These are phyloP conservation scores for Acer negundo DNA, from an alignment of 345 rosid species.

Conservation along the genomic window DNA sequence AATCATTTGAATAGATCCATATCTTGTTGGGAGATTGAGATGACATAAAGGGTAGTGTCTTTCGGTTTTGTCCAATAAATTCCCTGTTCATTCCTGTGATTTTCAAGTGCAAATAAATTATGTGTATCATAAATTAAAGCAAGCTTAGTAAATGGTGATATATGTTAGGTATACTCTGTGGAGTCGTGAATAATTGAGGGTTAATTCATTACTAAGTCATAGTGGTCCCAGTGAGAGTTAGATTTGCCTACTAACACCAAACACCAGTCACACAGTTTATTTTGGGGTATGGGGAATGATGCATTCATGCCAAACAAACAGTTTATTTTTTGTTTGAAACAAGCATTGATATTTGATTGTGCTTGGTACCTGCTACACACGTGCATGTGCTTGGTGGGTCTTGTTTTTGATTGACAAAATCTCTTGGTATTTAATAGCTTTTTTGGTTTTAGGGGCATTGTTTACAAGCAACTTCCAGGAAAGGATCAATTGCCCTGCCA, in stretches of 20 bases:
- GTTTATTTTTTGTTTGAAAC: constrained; percentile 1
- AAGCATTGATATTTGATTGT: constrained; percentile 17
- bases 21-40: not conserved
- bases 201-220: not conserved
- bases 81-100: not conserved
- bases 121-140: not conserved
- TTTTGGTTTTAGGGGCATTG: not conserved
- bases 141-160: constrained; percentile 9
- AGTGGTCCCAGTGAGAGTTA: constrained; percentile 21
- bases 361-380: constrained; percentile 27
- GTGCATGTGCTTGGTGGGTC: constrained; percentile 32
- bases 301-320: constrained; percentile 5
- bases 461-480: constrained; percentile 5
- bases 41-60: not conserved
- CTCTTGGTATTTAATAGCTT: not conserved
- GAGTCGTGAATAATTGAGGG: constrained; percentile 4
- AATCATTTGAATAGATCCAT: not conserved
- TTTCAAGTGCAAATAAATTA: constrained; percentile 9
- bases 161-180: constrained; percentile 3
- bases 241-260: not conserved
- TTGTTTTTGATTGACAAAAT: not conserved
- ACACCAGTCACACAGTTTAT: not conserved
- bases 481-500: not conserved
- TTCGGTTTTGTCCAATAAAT: not conserved
- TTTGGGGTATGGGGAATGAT: constrained; percentile 15